Evolutionary conservation across 805 yeast species (phyloP).

Genomic region (Starmerella powellii): DNA sequence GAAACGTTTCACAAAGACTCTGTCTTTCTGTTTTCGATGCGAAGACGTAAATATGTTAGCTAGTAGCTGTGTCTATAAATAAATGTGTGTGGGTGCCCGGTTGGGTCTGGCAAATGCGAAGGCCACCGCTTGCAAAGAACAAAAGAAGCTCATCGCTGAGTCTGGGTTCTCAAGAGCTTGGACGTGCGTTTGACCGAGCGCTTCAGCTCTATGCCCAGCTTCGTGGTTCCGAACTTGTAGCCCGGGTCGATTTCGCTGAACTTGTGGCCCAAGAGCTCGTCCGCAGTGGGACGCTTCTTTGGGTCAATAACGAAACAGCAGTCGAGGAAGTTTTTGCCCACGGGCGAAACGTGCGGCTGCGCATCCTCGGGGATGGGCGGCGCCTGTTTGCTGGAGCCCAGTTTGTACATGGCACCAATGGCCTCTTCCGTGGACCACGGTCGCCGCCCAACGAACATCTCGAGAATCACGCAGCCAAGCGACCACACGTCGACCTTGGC

Average conservation of each 20-base stretch:
- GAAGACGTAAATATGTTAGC: constrained; percentile 8
- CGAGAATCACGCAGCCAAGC: constrained; percentile 88
- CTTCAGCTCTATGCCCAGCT: constrained; percentile 18
- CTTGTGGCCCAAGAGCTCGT: constrained; percentile 17
- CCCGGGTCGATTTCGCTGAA: constrained; percentile 15
- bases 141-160: too few relatives aligned
- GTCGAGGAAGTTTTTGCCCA: constrained; percentile 61
- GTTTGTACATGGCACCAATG: constrained; percentile 82
- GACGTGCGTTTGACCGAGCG: constrained; percentile 14
- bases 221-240: constrained; percentile 17
- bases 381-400: constrained; percentile 72
- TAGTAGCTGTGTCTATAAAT: too few relatives aligned
- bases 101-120: too few relatives aligned
- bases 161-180: constrained; percentile 2
- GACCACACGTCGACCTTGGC: constrained; percentile 99
- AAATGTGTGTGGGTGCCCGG: too few relatives aligned
- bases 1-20: constrained; percentile 31
- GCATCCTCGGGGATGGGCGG: constrained; percentile 97
- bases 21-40: constrained; percentile 34
- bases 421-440: constrained; percentile 97
- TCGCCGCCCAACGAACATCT: constrained; percentile 93
- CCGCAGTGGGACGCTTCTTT: constrained; percentile 77
- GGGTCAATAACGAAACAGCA: constrained; percentile 71
- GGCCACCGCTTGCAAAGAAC: too few relatives aligned
- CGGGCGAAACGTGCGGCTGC: constrained; percentile 44